A percentile compares a stretch with the other conserved stretches of the same genome.
These are phyloP conservation scores for Lodderomyces pseudojiufengensis DNA, from an alignment of 1,139 yeast genomes.

Conservation along the genomic window DNA sequence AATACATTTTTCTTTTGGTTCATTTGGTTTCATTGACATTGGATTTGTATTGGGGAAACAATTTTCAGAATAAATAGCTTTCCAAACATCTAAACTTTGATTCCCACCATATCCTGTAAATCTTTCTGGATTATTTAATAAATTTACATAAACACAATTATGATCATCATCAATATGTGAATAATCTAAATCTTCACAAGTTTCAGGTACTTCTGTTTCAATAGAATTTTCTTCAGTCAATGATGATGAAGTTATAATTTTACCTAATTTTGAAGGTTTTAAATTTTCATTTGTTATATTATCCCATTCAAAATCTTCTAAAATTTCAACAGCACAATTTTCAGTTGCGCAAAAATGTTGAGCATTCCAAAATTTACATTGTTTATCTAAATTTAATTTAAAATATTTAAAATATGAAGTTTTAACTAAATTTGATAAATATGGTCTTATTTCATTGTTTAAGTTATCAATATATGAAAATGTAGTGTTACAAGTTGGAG, in stretches of 20 bases:
- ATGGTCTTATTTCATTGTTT: conserved; percentile 41
- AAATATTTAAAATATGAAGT: conserved; percentile 82
- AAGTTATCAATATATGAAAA: conserved; percentile 42
- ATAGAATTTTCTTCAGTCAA: conserved; percentile 18
- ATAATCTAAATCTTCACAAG: conserved; percentile 45
- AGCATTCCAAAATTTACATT: conserved; percentile 86
- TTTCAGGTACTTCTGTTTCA: conserved; percentile 19
- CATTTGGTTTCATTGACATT: conserved; percentile 29
- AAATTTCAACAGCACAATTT: conserved; percentile 88
- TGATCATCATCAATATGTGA: conserved; percentile 56
- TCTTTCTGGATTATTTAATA: conserved; percentile 88
- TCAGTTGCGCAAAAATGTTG: conserved; percentile 87
- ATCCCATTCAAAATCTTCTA: conserved; percentile 54
- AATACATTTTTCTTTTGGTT: conserved; percentile 54
- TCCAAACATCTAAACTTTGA: conserved; percentile 91
- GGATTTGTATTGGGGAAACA: conserved; percentile 64
- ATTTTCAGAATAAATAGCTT: conserved; percentile 86
- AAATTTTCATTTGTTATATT: conserved; percentile 63
- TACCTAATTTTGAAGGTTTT: conserved; percentile 72
- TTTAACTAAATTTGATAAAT: conserved; percentile 52
- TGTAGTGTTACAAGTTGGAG: conserved; percentile 47
- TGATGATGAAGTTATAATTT: conserved; percentile 22
- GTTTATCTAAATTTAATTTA: conserved; percentile 78
- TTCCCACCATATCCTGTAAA: conserved; percentile 95
- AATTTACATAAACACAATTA: conserved; percentile 75